Conservation (phyloP, 495 filamentous ascomycete genomes). For the Annulohypoxylon stygium region DNA sequence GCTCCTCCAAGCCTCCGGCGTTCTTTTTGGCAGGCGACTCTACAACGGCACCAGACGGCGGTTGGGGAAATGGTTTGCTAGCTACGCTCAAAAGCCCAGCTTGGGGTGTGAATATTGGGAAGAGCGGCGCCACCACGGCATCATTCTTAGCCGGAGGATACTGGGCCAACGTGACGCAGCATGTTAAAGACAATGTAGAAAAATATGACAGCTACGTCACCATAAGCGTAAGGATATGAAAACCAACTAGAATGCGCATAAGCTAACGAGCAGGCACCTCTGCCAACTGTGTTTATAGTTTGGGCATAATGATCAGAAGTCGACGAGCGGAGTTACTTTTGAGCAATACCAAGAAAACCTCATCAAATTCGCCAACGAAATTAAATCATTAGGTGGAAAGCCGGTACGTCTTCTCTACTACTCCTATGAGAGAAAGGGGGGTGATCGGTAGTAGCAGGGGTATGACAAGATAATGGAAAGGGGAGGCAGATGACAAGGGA, state of each 20-base stretch:
- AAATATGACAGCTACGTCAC: constrained; percentile 61
- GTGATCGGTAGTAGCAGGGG: not conserved
- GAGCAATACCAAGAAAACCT: constrained; percentile 58
- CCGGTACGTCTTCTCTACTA: constrained; percentile 48
- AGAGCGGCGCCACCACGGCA: constrained; percentile 66
- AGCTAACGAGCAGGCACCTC: constrained; percentile 18
- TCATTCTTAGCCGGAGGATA: constrained; percentile 61
- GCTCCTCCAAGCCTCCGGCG: constrained; percentile 48
- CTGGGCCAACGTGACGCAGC: constrained; percentile 60
- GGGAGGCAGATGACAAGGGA: too few species aligned
- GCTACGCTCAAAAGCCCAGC: constrained; percentile 57
- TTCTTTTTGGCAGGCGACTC: constrained; percentile 68
- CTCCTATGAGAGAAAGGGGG: not conserved
- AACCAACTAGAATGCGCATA: constrained; percentile 8
- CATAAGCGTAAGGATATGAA: constrained; percentile 51
- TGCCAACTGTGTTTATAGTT: constrained; percentile 53
- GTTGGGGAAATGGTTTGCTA: constrained; percentile 68
- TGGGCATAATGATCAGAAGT: constrained; percentile 70
- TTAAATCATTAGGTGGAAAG: constrained; percentile 54
- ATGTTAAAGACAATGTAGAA: constrained; percentile 43
- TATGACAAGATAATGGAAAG: not conserved
- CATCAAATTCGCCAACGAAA: constrained; percentile 56
- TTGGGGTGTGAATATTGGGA: constrained; percentile 61
- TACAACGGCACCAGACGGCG: constrained; percentile 60
- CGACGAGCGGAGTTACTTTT: constrained; percentile 52